phyloP scores from a whole-genome alignment of 371 early-diverging fungal genomes.

The Lichtheimia ornata region DNA sequence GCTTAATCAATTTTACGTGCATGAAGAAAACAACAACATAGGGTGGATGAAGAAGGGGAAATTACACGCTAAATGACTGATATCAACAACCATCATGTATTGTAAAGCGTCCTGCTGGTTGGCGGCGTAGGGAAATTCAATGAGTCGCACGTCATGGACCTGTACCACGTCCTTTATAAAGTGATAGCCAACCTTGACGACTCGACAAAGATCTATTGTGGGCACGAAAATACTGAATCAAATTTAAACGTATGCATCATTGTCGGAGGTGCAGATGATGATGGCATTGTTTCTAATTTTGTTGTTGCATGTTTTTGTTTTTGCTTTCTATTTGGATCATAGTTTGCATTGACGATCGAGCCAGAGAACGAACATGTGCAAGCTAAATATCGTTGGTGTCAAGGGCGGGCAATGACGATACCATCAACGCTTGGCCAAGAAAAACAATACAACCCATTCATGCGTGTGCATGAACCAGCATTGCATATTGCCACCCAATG shows the following conservation, averaged over 20 bases:
- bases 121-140: slow-evolving; percentile 90
- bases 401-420: slow-evolving; percentile 59
- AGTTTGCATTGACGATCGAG: slow-evolving; percentile 50
- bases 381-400: slow-evolving; percentile 63
- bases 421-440: slow-evolving; percentile 90
- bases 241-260: slow-evolving; percentile 29
- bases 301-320: too few species aligned
- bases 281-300: slow-evolving; percentile 1
- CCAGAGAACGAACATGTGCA: slow-evolving; percentile 46
- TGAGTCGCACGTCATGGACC: slow-evolving; percentile 86
- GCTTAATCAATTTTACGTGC: too few species aligned
- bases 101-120: slow-evolving; percentile 20
- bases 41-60: too few species aligned
- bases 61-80: too few species aligned
- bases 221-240: slow-evolving; percentile 69
- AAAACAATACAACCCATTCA: slow-evolving; percentile 81
- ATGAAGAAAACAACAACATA: slow-evolving; percentile 17
- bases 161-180: slow-evolving; percentile 77
- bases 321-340: neutral
- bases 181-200: slow-evolving; percentile 75
- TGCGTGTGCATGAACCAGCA: slow-evolving; percentile 75
- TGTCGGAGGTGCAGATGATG: neutral
- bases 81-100: too few species aligned
- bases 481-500: slow-evolving; percentile 63
- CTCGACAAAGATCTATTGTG: slow-evolving; percentile 89